Percentiles rank a stretch among this genome's conserved stretches.
phyloP scores from a whole-genome alignment of 805 yeast genomes.

The Priceomyces haplophilus region DNA sequence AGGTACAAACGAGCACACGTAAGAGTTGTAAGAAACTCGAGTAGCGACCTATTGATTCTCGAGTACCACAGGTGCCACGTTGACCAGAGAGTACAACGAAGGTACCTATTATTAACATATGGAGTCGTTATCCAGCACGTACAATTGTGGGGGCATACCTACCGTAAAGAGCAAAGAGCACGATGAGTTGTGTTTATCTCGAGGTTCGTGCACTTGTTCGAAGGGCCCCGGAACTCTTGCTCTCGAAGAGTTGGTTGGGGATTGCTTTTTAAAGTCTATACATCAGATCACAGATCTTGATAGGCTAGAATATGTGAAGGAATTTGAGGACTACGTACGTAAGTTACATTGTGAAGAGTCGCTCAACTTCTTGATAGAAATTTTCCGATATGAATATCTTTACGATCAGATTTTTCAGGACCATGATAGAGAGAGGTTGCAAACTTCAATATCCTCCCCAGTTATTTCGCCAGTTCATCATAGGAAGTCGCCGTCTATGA shows the following conservation, averaged over 20 bases:
- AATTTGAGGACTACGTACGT: conserved; percentile 32
- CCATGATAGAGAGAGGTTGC: conserved; percentile 3
- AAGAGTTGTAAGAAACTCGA: too few species aligned
- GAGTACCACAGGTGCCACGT: too few species aligned
- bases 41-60: too few species aligned
- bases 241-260: conserved; percentile 30
- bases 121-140: not conserved
- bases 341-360: conserved; percentile 47
- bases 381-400: conserved; percentile 44
- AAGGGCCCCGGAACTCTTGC: not conserved
- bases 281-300: conserved; percentile 14
- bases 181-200: not conserved
- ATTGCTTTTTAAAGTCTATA: conserved; percentile 27
- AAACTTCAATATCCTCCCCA: not conserved
- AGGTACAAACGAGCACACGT: too few species aligned
- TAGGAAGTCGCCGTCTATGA: conserved; percentile 12
- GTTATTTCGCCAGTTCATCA: not conserved
- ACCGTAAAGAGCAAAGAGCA: not conserved
- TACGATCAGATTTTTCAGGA: conserved; percentile 20
- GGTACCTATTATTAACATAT: not conserved
- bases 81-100: not conserved
- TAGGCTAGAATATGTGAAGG: conserved; percentile 16
- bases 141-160: not conserved
- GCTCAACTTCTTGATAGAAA: conserved; percentile 42
- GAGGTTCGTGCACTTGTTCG: not conserved